Evolutionary conservation across 805 yeast species (phyloP).

Genomic region (Barnettozyma wickerhamii): DNA sequence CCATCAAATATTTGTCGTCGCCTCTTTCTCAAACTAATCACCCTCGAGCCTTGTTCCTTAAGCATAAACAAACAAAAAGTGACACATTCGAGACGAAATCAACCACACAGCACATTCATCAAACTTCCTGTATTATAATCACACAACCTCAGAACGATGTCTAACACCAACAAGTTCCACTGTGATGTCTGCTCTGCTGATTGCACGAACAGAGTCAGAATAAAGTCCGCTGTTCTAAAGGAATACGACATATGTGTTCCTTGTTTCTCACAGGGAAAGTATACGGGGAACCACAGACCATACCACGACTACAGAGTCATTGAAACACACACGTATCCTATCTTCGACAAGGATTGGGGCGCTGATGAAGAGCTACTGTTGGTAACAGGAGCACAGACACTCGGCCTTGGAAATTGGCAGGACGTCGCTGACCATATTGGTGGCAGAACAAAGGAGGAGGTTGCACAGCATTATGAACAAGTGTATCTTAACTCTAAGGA

Average conservation of each 20-base stretch:
- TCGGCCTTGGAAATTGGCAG: conserved; percentile 96
- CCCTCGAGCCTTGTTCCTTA: no score
- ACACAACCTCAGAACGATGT: conserved; percentile 12
- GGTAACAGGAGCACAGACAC: conserved; percentile 86
- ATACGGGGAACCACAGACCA: conserved; percentile 85
- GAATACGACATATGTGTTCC: conserved; percentile 98
- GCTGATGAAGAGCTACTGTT: conserved; percentile 93
- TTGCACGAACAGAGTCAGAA: conserved; percentile 86
- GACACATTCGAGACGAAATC: no score
- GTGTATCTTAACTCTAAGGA: conserved; percentile 63
- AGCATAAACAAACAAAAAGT: no score
- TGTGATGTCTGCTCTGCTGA: conserved; percentile 98
- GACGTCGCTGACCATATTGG: conserved; percentile 97
- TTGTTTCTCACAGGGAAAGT: conserved; percentile 83
- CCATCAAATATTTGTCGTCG: no score
- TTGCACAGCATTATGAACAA: conserved; percentile 72
- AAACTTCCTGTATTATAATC: not conserved
- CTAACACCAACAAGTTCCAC: conserved; percentile 52
- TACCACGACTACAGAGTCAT: conserved; percentile 89
- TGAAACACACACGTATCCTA: conserved; percentile 94
- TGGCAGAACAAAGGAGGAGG: conserved; percentile 87
- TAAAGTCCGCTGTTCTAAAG: conserved; percentile 85
- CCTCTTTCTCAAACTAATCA: no score
- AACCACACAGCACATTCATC: not conserved
- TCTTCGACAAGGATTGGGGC: conserved; percentile 90